Percentiles rank a stretch among this genome's conserved stretches.
Conservation (phyloP, 352 stramenopile species). For the Globisporangium abappressorium region DNA sequence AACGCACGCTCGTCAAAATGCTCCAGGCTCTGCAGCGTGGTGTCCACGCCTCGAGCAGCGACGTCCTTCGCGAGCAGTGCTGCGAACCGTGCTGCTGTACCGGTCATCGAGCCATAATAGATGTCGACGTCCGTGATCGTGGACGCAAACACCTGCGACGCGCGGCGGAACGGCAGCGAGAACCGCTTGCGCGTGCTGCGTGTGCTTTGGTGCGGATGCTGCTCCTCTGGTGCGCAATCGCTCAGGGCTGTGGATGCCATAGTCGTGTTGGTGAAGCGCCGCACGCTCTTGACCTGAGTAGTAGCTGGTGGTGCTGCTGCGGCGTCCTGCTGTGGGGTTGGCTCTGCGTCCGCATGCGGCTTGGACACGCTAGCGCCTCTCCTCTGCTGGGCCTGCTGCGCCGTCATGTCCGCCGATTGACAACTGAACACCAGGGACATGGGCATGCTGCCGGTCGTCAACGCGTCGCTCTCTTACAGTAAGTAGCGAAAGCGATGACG, state of each 20-base stretch:
- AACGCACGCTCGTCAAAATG: constrained; percentile 51
- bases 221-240: background rate
- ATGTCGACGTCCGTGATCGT: constrained; percentile 66
- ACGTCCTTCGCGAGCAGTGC: constrained; percentile 76
- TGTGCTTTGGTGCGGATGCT: background rate
- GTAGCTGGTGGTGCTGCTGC: background rate
- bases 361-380: background rate
- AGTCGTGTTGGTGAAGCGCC: constrained; percentile 2
- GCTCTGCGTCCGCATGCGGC: background rate
- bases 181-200: constrained; percentile 8
- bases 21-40: constrained; percentile 85
- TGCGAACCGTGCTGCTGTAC: constrained; percentile 92
- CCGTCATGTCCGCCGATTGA: background rate
- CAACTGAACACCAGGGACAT: constrained; percentile 6
- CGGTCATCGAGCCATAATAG: constrained; percentile 95
- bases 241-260: background rate
- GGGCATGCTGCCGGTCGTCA: background rate
- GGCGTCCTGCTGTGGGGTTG: background rate
- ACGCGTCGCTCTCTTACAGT: background rate
- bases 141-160: constrained; percentile 16
- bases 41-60: constrained; percentile 45
- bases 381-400: background rate
- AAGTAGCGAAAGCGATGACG: no score
- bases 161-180: constrained; percentile 15
- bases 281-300: background rate